Evolutionary conservation across 2,329 filamentous ascomycete species (phyloP), one percentile per base, ranked within the genome.

Genomic region (Decorospora gaudefroyi): DNA sequence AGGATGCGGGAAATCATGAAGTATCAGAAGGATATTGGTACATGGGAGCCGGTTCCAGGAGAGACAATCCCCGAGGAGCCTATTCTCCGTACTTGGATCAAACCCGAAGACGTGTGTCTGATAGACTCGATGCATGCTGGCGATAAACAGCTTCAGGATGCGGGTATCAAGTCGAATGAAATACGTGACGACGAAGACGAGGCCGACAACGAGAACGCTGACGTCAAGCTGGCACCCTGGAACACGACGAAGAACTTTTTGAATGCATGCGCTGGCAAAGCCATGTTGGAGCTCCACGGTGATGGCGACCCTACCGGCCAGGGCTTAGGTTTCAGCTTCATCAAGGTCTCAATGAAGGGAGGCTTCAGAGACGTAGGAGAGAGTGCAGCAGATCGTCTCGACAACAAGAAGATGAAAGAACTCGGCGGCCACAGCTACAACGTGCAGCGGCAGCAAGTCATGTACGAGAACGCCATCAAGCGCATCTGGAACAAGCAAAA

Each of bases 261-360:
- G 46, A 88, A 96, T 55, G 93, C 93, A 1, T 92, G 89, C 35
- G 86, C 90, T 48, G 90, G 90, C 46, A 99, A 99, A 68, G 93
- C 93, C 3, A 99, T 99, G 93, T 80, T 99, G 31, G 87, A 91
- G 58, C 80, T 99, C 9, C 91, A 96, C 59, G 93, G 93, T 13
- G 89, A 95, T 55, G 93, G 93, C 42, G 93, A 99, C 65, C 93
- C 93, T 3, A 96, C 92, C 0, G 90, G 90, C 16, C 87, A 91
- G 61, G 93, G 93, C 2, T 84, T 96, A 47, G 93, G 89, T 2
- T 96, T 97, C 75, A 96, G 89, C 67, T 96, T 99, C 70, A 91
- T 99, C 69, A 90, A 93, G 65, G 96, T 91, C 0, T 95, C 90
- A 1, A 99, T 99, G 93, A 99, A 99, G 72, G 93, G 93, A 50